Evolutionary conservation across 2,329 filamentous ascomycete species (phyloP).

Genomic region (Diaporthe caulivora): DNA sequence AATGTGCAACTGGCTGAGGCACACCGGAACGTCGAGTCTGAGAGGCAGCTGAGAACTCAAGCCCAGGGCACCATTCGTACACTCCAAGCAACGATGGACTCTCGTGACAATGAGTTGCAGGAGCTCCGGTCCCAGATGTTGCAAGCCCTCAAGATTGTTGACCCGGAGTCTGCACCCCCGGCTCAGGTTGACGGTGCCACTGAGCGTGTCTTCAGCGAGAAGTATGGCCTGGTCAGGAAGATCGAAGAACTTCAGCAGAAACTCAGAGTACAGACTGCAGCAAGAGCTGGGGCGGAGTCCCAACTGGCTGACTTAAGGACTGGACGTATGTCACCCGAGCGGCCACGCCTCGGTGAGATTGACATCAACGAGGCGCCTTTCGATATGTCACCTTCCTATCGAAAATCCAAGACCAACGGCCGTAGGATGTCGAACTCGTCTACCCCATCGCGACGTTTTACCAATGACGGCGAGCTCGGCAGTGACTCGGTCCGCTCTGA

Average conservation of each 20-base stretch:
- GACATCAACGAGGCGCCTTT: slow-evolving; percentile 83
- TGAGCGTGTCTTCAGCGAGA: slow-evolving; percentile 79
- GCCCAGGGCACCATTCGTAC: slow-evolving; percentile 88
- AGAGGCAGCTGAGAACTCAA: slow-evolving; percentile 86
- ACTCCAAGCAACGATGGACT: slow-evolving; percentile 82
- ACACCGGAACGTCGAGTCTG: slow-evolving; percentile 90
- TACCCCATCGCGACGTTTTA: slow-evolving; percentile 81
- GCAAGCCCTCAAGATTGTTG: slow-evolving; percentile 86
- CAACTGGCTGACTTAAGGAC: slow-evolving; percentile 84
- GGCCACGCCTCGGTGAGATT: slow-evolving; percentile 87
- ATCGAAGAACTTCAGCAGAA: slow-evolving; percentile 91
- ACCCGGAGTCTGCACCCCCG: slow-evolving; percentile 77
- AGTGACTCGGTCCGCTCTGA: slow-evolving; percentile 88
- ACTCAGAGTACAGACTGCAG: slow-evolving; percentile 84
- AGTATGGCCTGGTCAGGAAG: slow-evolving; percentile 87
- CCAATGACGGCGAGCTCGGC: slow-evolving; percentile 59
- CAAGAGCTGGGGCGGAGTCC: slow-evolving; percentile 82
- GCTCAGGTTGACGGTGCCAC: slow-evolving; percentile 67
- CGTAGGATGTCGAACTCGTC: slow-evolving; percentile 79
- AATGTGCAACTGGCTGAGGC: slow-evolving; percentile 88
- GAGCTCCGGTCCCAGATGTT: slow-evolving; percentile 86
- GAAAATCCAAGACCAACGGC: slow-evolving; percentile 65
- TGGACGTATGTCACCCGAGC: slow-evolving; percentile 78
- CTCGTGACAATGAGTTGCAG: slow-evolving; percentile 82
- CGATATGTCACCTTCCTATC: slow-evolving; percentile 80